Conservation (phyloP, 2,329 filamentous ascomycete genomes). For the Alternaria triticimaculans region DNA sequence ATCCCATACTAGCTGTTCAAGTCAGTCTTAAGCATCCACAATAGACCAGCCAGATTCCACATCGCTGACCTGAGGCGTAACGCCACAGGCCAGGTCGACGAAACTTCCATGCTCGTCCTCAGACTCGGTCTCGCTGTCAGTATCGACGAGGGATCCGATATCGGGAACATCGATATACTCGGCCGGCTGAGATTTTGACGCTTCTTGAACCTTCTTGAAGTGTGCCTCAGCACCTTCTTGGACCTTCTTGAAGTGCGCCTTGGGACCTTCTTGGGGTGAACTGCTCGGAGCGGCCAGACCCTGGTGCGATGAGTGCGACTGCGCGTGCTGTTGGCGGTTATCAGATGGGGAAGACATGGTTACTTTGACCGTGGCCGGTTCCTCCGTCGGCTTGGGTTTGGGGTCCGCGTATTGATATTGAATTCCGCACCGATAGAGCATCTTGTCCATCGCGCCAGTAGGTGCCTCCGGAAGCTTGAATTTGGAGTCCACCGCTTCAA, state of each 20-base stretch:
- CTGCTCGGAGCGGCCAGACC: not conserved
- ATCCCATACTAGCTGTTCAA: not conserved
- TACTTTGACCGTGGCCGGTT: not conserved
- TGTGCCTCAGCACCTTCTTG: not conserved
- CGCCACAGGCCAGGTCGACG: slow-evolving; percentile 10
- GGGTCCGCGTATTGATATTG: no score
- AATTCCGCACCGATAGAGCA: no score
- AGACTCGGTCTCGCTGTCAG: not conserved
- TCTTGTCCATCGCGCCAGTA: not conserved
- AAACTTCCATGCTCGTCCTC: slow-evolving; percentile 7
- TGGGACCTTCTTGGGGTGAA: not conserved
- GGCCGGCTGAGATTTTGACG: not conserved
- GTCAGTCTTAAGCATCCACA: not conserved
- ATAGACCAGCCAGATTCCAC: slow-evolving; percentile 11
- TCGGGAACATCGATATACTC: not conserved
- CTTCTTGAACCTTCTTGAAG: not conserved
- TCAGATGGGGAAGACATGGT: not conserved
- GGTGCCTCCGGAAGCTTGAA: not conserved
- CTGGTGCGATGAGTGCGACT: not conserved
- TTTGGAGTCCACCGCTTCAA: not conserved
- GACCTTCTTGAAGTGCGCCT: not conserved
- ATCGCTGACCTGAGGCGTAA: slow-evolving; percentile 6
- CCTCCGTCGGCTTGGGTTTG: not conserved
- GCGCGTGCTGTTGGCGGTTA: not conserved
- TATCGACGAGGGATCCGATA: not conserved